Evolutionary conservation across 805 yeast species (phyloP).

Genomic region (Candida argentea): DNA sequence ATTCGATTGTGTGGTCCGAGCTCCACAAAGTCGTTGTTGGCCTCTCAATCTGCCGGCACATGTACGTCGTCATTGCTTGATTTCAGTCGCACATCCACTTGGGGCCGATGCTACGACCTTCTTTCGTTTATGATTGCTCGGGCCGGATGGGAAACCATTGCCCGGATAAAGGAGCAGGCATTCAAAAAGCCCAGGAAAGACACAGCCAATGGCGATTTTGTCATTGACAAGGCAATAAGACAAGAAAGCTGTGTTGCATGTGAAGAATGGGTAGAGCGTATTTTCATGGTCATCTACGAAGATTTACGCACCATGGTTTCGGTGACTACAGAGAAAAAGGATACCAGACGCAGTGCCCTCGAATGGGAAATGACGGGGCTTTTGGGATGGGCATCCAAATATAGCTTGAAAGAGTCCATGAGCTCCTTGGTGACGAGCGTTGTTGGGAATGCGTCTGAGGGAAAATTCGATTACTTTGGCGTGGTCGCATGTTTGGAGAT

Average conservation of each 20-base stretch:
- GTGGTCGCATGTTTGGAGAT: slow-evolving; percentile 40
- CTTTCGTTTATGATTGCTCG: slow-evolving; percentile 56
- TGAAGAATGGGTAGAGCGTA: slow-evolving; percentile 71
- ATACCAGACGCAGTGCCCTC: slow-evolving; percentile 43
- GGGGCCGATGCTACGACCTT: slow-evolving; percentile 49
- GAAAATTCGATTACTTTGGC: slow-evolving; percentile 55
- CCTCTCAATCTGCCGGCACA: slow-evolving; percentile 22
- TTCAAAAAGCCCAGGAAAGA: slow-evolving; percentile 29
- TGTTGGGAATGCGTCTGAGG: slow-evolving; percentile 36
- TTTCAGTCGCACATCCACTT: slow-evolving; percentile 24
- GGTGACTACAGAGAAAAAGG: slow-evolving; percentile 13
- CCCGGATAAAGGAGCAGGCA: slow-evolving; percentile 54
- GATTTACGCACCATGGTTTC: slow-evolving; percentile 30
- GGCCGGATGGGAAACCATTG: slow-evolving; percentile 76
- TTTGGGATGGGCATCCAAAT: slow-evolving; percentile 35
- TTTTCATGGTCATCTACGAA: slow-evolving; percentile 61
- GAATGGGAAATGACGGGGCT: slow-evolving; percentile 71
- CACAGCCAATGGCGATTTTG: slow-evolving; percentile 7
- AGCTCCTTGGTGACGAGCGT: slow-evolving; percentile 37
- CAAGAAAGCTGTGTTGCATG: slow-evolving; percentile 27
- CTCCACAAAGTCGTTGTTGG: slow-evolving; percentile 15
- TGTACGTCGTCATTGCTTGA: slow-evolving; percentile 20
- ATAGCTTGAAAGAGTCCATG: slow-evolving; percentile 26
- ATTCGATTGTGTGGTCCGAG: slow-evolving; percentile 18
- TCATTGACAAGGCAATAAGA: slow-evolving; percentile 10